phyloP scores from a whole-genome alignment of 192 early-diverging fungal genomes.

The Coemansia sp. region DNA sequence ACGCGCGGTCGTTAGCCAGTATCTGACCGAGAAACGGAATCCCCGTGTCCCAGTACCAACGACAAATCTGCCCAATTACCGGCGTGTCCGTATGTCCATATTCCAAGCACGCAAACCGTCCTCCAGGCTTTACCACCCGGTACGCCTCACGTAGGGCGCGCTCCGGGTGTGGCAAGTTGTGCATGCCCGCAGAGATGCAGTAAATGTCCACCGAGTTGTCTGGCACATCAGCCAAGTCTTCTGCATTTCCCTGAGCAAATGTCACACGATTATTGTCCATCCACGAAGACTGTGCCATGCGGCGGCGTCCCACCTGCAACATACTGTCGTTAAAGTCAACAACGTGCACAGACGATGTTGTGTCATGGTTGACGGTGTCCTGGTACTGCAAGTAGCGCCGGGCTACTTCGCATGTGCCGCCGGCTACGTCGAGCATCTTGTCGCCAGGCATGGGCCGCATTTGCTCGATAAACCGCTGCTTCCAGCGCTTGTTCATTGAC shows the following conservation, averaged over 20 bases:
- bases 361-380: conserved; percentile 63
- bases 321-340: conserved; percentile 96
- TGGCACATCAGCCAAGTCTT: conserved; percentile 69
- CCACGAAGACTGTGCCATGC: conserved; percentile 54
- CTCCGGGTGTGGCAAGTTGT: conserved; percentile 90
- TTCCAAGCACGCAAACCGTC: conserved; percentile 89
- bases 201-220: conserved; percentile 84
- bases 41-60: conserved; percentile 84
- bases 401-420: conserved; percentile 95
- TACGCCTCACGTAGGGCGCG: conserved; percentile 81
- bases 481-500: conserved; percentile 89
- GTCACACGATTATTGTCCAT: conserved; percentile 59
- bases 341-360: conserved; percentile 64
- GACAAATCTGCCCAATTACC: conserved; percentile 70
- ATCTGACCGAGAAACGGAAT: conserved; percentile 78
- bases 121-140: conserved; percentile 89
- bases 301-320: conserved; percentile 78
- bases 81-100: conserved; percentile 85
- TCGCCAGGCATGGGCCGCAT: conserved; percentile 78
- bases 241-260: conserved; percentile 83
- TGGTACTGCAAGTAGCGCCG: conserved; percentile 84
- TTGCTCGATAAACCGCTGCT: conserved; percentile 77
- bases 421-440: conserved; percentile 88
- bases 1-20: conserved; percentile 77
- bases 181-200: conserved; percentile 97